phyloP scores from a whole-genome alignment of 106 monocot genomes.

The Platanthera guangdongensis region DNA sequence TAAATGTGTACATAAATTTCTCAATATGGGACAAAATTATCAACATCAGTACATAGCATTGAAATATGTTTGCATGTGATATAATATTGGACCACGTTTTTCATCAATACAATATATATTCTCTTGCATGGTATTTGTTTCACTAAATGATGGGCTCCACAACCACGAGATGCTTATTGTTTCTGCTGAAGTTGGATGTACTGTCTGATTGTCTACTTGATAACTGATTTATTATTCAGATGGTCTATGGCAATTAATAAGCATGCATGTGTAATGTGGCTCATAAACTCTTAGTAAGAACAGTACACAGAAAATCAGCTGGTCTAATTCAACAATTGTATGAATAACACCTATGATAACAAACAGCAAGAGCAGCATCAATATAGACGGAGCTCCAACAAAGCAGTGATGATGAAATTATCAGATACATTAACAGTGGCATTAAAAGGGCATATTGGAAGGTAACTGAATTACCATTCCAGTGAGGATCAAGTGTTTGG shows the following conservation, averaged over 20 bases:
- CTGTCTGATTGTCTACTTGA: neutral
- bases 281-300: neutral
- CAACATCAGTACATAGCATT: no score
- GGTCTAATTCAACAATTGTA: neutral
- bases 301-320: neutral
- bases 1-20: no score
- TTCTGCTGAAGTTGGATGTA: neutral
- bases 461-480: conserved; percentile 63
- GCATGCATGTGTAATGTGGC: neutral
- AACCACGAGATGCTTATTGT: neutral
- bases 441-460: neutral
- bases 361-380: neutral
- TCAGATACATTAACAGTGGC: neutral
- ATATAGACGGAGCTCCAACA: neutral
- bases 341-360: neutral
- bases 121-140: neutral
- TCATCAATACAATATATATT: neutral
- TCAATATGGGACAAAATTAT: no score
- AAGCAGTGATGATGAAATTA: neutral
- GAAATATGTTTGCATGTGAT: neutral
- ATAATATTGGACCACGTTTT: neutral
- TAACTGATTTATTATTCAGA: neutral
- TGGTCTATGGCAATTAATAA: neutral
- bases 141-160: neutral
- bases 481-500: conserved; percentile 53